These are phyloP conservation scores for Phlebopus sp. DNA, from an alignment of 1,284 basidiomycete species.

Conservation along the genomic window DNA sequence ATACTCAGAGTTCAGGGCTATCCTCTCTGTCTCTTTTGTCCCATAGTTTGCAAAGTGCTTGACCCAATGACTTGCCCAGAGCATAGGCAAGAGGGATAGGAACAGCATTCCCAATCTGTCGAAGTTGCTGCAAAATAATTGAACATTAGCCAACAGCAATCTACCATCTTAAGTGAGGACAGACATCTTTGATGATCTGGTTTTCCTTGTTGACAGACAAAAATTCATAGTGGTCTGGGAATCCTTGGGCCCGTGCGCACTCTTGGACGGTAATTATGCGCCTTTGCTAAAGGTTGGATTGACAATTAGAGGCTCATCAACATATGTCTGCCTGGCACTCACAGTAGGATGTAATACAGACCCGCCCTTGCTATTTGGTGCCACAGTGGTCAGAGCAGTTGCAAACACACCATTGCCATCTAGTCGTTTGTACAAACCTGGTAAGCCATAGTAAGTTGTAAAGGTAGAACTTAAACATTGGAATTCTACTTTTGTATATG, in stretches of 20 bases:
- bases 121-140: constrained; percentile 48
- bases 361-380: constrained; percentile 50
- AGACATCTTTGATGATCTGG: constrained; percentile 46
- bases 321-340: constrained; percentile 18
- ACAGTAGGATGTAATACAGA: constrained; percentile 60
- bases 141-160: background rate
- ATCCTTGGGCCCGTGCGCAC: constrained; percentile 67
- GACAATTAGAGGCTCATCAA: background rate
- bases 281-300: constrained; percentile 48
- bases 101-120: constrained; percentile 74
- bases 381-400: constrained; percentile 54
- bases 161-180: constrained; percentile 19
- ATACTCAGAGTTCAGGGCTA: constrained; percentile 42
- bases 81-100: constrained; percentile 63
- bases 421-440: constrained; percentile 55
- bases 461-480: constrained; percentile 1
- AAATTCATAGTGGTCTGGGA: constrained; percentile 65
- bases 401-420: constrained; percentile 49
- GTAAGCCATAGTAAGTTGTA: constrained; percentile 3
- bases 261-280: constrained; percentile 63
- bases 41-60: constrained; percentile 47
- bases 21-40: constrained; percentile 37
- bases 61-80: constrained; percentile 56
- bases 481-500: constrained; percentile 22
- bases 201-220: constrained; percentile 39